phyloP scores from a whole-genome alignment of 495 filamentous ascomycete genomes.

The Neurospora sp. region DNA sequence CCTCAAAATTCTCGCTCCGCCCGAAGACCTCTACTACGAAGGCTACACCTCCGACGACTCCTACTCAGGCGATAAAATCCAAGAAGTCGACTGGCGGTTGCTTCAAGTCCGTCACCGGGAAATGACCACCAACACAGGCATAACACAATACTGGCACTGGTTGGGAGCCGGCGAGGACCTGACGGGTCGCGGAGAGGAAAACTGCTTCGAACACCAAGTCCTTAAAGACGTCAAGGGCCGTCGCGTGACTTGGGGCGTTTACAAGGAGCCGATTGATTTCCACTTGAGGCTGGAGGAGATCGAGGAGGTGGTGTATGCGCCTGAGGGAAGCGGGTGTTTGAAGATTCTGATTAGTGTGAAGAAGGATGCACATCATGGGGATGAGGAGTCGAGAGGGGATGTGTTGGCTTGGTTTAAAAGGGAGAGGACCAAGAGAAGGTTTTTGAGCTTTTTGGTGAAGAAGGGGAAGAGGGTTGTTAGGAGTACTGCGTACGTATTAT shows the following conservation, averaged over 20 bases:
- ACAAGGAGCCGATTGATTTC: constrained; percentile 37
- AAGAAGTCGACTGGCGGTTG: constrained; percentile 33
- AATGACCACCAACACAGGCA: constrained; percentile 25
- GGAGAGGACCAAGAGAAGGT: constrained; percentile 35
- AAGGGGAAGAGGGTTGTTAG: constrained; percentile 30
- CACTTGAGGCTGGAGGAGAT: constrained; percentile 28
- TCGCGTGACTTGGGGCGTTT: constrained; percentile 31
- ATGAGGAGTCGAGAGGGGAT: constrained; percentile 17
- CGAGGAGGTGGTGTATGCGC: constrained; percentile 25
- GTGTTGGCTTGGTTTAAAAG: constrained; percentile 35
- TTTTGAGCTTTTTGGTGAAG: constrained; percentile 27
- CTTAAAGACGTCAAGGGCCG: constrained; percentile 28
- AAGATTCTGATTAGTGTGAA: constrained; percentile 25
- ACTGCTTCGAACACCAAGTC: constrained; percentile 37
- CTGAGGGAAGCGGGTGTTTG: constrained; percentile 6
- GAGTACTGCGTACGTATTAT: constrained; percentile 20
- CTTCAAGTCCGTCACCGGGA: constrained; percentile 34
- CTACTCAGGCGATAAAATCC: constrained; percentile 26
- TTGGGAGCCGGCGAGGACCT: constrained; percentile 2
- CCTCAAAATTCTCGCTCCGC: background rate
- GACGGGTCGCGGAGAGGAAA: constrained; percentile 15
- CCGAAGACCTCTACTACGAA: constrained; percentile 26
- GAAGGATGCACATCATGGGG: constrained; percentile 8
- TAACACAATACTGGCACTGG: constrained; percentile 45
- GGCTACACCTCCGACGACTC: constrained; percentile 37